These are phyloP conservation scores for Amanita inopinata DNA, from an alignment of 768 basidiomycete genomes.

Conservation along the genomic window DNA sequence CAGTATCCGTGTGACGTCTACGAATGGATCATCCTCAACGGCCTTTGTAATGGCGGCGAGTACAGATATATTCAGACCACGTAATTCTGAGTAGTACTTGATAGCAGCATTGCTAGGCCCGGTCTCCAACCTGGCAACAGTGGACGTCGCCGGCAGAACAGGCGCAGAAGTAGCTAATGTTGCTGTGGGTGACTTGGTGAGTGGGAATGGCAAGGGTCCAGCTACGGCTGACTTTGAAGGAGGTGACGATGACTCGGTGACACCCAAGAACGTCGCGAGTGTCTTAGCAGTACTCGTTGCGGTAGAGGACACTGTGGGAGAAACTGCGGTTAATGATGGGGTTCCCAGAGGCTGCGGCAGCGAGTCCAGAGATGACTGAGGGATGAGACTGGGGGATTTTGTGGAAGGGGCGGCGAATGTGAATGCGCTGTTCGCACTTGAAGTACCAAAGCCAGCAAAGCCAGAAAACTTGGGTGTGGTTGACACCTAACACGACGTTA, in stretches of 20 bases:
- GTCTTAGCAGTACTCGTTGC: slow-evolving; percentile 41
- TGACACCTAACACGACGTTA: slow-evolving; percentile 12
- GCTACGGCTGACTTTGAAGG: slow-evolving; percentile 5
- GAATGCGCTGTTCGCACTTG: slow-evolving; percentile 25
- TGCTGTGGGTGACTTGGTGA: slow-evolving; percentile 4
- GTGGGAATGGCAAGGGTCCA: slow-evolving; percentile 1
- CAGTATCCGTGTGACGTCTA: slow-evolving; percentile 45
- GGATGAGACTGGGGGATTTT: slow-evolving; percentile 14
- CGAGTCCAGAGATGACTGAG: slow-evolving; percentile 10
- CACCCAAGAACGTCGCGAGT: slow-evolving; percentile 38
- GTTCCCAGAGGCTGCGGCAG: slow-evolving; percentile 8
- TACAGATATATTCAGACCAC: slow-evolving; percentile 65
- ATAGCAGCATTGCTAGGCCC: slow-evolving; percentile 25
- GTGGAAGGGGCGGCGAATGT: slow-evolving; percentile 26
- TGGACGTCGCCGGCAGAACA: not conserved
- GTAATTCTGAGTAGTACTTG: slow-evolving; percentile 60
- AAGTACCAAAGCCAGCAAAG: slow-evolving; percentile 43
- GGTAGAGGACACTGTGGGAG: slow-evolving; percentile 16
- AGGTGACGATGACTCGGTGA: slow-evolving; percentile 8
- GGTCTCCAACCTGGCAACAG: slow-evolving; percentile 15
- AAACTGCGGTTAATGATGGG: slow-evolving; percentile 10
- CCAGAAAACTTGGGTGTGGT: slow-evolving; percentile 36
- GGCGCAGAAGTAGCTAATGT: not conserved
- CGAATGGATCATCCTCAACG: slow-evolving; percentile 60
- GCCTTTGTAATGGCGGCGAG: slow-evolving; percentile 47